Evolutionary conservation across 805 yeast species (phyloP), one percentile per base, ranked within the genome.

Genomic region (Lachancea fermentati): DNA sequence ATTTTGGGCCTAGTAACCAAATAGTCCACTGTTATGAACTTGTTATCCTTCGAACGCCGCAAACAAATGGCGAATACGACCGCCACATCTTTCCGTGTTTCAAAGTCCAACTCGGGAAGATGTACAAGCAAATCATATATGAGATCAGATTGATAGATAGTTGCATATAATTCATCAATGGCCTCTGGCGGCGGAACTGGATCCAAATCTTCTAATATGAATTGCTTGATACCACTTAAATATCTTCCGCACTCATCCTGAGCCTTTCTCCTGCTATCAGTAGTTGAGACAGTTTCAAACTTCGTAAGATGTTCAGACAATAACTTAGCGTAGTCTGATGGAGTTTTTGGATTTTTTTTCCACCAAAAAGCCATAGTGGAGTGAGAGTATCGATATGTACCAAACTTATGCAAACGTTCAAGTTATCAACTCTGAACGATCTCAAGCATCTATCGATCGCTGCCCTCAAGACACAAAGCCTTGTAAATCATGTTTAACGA

Each of bases 21-120:
- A 60, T 88, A 85, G 55, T 91, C 96, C 14, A 87, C 89, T 0
- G 96, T 86, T 13, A 96, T 96, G 6, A 81, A 75, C 49, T 87
- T 75, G 50, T 70, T 75, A 32, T 87, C 91, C 29, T 79, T 76
- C 48, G 81, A 83, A 39, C 95, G 78, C 52, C 89, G 78, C 46
- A 93, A 71, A 31, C 94, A 71, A 4, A 86, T 79, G 46, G 80
- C 75, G 58, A 88, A 87, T 38, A 93, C 59, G 4, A 76, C 67
- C 4, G 78, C 72, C 12, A 87, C 91, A 51, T 85, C 93, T 54
- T 91, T 88, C 41, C 96, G 71, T 33, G 94, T 78, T 57, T 93
- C 97, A 63, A 93, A 89, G 47, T 87, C 96, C 41, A 93, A 71
- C 25, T 71, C 69, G n/a, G 66, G 66, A 41, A 93, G 66, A 52